Base-by-base conservation (phyloP, 495 filamentous ascomycete species). In the Chaetomidium leptoderma region DNA sequence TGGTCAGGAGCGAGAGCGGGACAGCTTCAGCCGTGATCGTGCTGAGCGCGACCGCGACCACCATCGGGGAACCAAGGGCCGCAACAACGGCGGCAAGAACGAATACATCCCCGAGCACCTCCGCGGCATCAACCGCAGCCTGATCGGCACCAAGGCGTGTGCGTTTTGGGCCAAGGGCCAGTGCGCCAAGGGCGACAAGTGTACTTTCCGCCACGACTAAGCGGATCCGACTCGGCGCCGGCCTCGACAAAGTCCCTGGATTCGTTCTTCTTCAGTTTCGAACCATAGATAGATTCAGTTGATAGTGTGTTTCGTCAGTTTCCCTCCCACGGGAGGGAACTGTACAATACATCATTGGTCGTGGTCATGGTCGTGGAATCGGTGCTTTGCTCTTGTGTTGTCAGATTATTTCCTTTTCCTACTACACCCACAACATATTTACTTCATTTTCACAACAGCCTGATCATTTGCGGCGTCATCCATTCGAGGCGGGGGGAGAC, bases 101-200 rank as follows among this genome's bases (percentile, higher is more conserved):
- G 54, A 57, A 4, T 58, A 66, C 29, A 49, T 66, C 9, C 63
- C 66, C 13, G 63, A 71, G 11, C 74, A 76, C 14, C 67, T 76
- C 49, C 69, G 65, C 26, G 70, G 68, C 0, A 77, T 77, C 51
- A 76, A 78, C 36, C 70, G 68, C 17, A 69, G 66, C 32, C 62
- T 77, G 8, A 77, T 78, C 30, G 75, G 75, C 14, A 81, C 80
- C 11, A 80, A 80, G 64, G 79, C 87, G 16, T 96, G 91, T 72
- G 82, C 79, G 47, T 95, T 90, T 71, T 96, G 80, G 77, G 75
- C 80, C 6, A 80, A 88, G 55, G 90, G 90, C 16, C 86, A 85
- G 68, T 96, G 91, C 72, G 77, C 78, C 17, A 93, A 95, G 70
- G 91, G 91, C 4, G 86, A 88, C 17, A 85, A 86, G 33, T 96